Evolutionary conservation across 805 yeast genomes (phyloP).

Genomic region (Suhomyces xylopsoci): DNA sequence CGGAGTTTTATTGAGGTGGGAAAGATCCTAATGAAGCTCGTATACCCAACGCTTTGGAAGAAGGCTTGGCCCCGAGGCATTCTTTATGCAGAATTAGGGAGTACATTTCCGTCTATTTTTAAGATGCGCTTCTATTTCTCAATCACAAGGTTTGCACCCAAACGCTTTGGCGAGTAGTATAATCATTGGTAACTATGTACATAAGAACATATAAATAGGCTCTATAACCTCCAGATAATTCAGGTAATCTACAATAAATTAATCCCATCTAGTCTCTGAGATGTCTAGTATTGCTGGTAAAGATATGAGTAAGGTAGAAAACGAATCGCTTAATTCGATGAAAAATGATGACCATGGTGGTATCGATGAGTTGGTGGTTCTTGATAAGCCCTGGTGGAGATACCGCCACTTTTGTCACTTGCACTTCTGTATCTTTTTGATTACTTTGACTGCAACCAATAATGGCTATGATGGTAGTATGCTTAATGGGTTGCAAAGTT

Average conservation of each 20-base stretch:
- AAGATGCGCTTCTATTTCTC: too few species aligned
- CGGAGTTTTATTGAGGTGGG: too few species aligned
- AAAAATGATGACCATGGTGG: neutral
- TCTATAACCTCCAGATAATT: too few species aligned
- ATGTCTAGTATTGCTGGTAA: conserved; percentile 2
- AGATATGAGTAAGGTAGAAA: neutral
- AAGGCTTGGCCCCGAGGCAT: too few species aligned
- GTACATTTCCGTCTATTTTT: too few species aligned
- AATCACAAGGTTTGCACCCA: too few species aligned
- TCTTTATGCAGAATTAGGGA: too few species aligned
- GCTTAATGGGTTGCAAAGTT: conserved; percentile 50
- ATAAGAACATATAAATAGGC: neutral
- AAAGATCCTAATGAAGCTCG: too few species aligned
- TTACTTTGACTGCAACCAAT: conserved; percentile 47
- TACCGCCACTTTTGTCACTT: conserved; percentile 38
- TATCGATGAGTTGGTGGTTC: conserved; percentile 3
- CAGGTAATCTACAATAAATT: too few species aligned
- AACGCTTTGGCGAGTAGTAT: too few species aligned
- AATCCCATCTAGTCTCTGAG: neutral
- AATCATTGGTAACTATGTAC: too few species aligned
- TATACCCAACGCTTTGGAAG: too few species aligned
- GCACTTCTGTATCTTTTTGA: conserved; percentile 35
- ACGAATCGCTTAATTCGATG: conserved; percentile 1
- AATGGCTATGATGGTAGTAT: conserved; percentile 30
- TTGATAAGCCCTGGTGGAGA: conserved; percentile 27